Evolutionary conservation across 2,329 filamentous ascomycete species (phyloP).

Genomic region (Pseudocercospora musae): DNA sequence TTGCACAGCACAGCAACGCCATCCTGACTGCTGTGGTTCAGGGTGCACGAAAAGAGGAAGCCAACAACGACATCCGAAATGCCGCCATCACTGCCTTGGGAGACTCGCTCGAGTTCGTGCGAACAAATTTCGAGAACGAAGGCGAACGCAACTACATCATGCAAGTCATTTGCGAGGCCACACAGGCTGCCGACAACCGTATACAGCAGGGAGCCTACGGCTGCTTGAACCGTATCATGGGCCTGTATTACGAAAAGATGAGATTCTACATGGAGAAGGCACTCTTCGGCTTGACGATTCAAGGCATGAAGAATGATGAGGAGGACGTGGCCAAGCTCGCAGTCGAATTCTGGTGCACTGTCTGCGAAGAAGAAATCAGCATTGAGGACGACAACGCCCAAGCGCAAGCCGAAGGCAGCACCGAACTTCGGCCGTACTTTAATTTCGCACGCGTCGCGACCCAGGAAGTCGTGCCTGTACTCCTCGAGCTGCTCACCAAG

Average conservation of each 20-base stretch:
- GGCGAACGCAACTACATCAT: constrained; percentile 99
- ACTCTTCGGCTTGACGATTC: constrained; percentile 91
- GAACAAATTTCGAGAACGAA: constrained; percentile 98
- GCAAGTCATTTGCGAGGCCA: constrained; percentile 99
- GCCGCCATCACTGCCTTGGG: constrained; percentile 91
- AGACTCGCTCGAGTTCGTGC: constrained; percentile 95
- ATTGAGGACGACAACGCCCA: constrained; percentile 96
- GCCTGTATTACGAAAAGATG: constrained; percentile 99
- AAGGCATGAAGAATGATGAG: constrained; percentile 97
- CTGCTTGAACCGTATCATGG: constrained; percentile 98
- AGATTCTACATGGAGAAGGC: constrained; percentile 99
- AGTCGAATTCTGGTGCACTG: constrained; percentile 99
- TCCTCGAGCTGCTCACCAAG: constrained; percentile 84
- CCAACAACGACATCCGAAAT: constrained; percentile 83
- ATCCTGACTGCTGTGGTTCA: constrained; percentile 97
- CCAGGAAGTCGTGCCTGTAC: constrained; percentile 87
- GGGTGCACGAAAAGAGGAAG: constrained; percentile 93
- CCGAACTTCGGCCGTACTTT: constrained; percentile 87
- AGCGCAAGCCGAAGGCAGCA: constrained; percentile 66
- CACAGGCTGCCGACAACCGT: constrained; percentile 82
- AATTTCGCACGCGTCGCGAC: constrained; percentile 94
- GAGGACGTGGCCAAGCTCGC: constrained; percentile 98
- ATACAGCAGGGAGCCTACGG: constrained; percentile 97
- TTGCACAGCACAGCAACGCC: constrained; percentile 88
- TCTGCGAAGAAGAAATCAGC: constrained; percentile 96